Percentiles rank a stretch among this genome's conserved stretches.
Evolutionary conservation across 2,329 filamentous ascomycete species (phyloP).

Genomic region (Paecilomyces fulvus): DNA sequence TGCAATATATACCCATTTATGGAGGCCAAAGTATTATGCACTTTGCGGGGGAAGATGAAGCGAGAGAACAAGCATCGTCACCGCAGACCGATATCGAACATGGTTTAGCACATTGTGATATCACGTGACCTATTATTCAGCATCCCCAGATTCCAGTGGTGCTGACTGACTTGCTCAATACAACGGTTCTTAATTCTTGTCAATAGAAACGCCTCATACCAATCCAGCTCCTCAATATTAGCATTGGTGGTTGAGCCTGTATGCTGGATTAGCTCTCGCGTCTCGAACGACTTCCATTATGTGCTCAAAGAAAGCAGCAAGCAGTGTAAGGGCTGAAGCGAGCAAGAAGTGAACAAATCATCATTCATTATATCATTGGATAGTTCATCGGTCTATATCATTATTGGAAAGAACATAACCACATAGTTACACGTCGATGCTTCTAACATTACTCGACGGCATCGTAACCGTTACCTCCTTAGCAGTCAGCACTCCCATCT

Average conservation of each 20-base stretch:
- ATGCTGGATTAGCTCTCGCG: no score
- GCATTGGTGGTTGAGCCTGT: no score
- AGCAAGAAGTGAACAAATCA: background rate
- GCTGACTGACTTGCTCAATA: background rate
- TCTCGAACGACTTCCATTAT: background rate
- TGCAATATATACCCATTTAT: background rate
- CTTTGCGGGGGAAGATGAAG: background rate
- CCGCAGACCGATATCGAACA: background rate
- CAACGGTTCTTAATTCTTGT: background rate
- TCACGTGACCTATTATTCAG: background rate
- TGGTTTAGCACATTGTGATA: background rate
- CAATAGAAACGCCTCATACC: background rate
- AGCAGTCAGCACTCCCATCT: background rate
- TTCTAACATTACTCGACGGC: background rate
- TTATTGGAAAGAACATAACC: background rate
- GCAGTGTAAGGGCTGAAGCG: background rate
- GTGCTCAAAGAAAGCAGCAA: background rate
- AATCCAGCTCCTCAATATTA: background rate
- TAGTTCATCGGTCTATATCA: background rate
- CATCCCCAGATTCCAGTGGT: no score
- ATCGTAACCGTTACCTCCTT: background rate
- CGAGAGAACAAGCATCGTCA: background rate
- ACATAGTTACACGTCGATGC: background rate
- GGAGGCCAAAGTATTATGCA: background rate
- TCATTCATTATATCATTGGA: background rate